Conservation (phyloP, 306 rosid genomes). For the Lathyrus oleraceus region DNA sequence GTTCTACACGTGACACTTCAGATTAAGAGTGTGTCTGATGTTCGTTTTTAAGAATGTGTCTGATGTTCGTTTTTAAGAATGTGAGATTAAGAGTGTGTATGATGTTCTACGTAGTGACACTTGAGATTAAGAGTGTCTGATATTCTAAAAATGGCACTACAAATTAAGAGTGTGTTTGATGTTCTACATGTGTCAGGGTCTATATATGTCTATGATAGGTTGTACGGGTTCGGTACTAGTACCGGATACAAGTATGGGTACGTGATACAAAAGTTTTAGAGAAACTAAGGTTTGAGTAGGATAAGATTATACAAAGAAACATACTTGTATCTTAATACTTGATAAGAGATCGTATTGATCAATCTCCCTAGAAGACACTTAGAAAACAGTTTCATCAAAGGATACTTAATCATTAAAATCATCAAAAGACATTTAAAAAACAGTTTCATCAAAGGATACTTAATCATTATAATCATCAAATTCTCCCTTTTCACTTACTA, state of each 20-base stretch:
- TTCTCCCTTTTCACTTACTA: slow-evolving; percentile 6
- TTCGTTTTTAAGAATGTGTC: neutral
- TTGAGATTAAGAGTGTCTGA: neutral
- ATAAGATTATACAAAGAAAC: neutral
- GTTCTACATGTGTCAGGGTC: neutral
- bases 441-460: neutral
- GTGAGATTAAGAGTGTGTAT: no score
- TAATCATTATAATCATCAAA: neutral
- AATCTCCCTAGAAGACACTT: no score
- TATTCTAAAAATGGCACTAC: no score
- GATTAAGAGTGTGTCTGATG: neutral
- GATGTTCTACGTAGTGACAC: neutral
- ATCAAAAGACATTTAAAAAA: neutral
- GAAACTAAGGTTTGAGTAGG: neutral
- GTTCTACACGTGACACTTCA: neutral
- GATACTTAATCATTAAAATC: neutral
- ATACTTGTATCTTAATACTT: neutral
- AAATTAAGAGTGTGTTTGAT: neutral
- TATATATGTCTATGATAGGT: neutral
- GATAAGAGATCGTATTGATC: neutral
- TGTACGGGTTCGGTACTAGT: neutral
- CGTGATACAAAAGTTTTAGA: no score
- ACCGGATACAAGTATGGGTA: no score
- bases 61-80: no score
- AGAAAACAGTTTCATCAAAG: neutral